Base-by-base conservation (phyloP, 768 basidiomycete species). In the Chiua virens region DNA sequence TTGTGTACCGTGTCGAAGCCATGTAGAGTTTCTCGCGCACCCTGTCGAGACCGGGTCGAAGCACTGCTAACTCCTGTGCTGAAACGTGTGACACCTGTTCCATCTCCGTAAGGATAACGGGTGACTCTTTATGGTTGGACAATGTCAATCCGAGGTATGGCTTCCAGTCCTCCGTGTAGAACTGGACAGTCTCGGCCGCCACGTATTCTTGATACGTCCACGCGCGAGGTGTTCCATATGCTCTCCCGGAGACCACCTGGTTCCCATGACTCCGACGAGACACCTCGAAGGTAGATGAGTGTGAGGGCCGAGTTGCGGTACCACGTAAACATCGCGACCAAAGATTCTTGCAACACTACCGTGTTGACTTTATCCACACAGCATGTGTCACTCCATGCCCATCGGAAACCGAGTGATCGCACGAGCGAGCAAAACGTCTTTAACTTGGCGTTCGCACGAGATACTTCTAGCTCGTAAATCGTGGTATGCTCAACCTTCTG, bases 331-430 rank as follows among this genome's bases (percentile, higher is more conserved):
- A 59, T 54, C 17, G 58, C 49, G 2, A 54, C 50, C 18, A 61
- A 14, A 0, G 59, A 57, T 13, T 61, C 59, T 30, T 61, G 49
- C n/a, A 42, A 15, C 7, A 52, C 45, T 13, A 47, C 43, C 0
- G 37, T 44, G 18, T 45, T 6, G 1, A 14, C 8, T 17, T 35
- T n/a, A 5, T 58, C 38, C 0, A 59, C 20, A 18, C 58, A 58
- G 18, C 49, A 59, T 1, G 58, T 60, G 18, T 60, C 58, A 0
- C 36, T 32, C 59, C 59, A 61, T 21, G 45, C 58, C 59, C 58
- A 61, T 11, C 4, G 22, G 18, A 54, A 61, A 0, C 52, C 49
- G 17, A 53, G 35, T 18, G 47, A 42, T 3, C 45, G 39, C 0
- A 7, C 32, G 6, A 57, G 42, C 1, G 7, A 4, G 15, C 55